These are phyloP conservation scores for Monosporozyma aerobia DNA, from an alignment of 805 yeast species.

Conservation along the genomic window DNA sequence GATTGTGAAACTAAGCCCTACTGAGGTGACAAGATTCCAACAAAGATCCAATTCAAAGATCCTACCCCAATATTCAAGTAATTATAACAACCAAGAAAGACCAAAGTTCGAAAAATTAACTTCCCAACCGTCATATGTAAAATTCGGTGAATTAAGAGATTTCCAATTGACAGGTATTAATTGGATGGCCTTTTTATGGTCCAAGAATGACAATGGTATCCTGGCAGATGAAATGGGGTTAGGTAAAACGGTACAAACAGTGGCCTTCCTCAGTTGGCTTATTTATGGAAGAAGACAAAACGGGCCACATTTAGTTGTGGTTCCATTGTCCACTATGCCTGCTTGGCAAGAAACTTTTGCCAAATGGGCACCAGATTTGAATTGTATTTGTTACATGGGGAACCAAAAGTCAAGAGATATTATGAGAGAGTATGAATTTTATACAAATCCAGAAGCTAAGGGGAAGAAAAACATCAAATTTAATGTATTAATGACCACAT, in stretches of 20 bases:
- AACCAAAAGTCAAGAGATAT: constrained; percentile 76
- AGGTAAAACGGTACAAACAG: constrained; percentile 96
- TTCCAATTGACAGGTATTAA: constrained; percentile 96
- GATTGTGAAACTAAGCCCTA: constrained; percentile 77
- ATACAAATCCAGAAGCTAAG: constrained; percentile 41
- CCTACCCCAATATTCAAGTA: constrained; percentile 70
- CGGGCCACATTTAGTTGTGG: constrained; percentile 96
- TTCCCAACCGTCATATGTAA: constrained; percentile 81
- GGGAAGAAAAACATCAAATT: constrained; percentile 64
- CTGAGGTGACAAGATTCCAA: constrained; percentile 75
- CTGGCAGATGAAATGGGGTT: constrained; percentile 98
- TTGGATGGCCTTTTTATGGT: constrained; percentile 99
- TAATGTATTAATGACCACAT: constrained; percentile 87
- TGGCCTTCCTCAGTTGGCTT: constrained; percentile 89
- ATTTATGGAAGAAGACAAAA: constrained; percentile 91
- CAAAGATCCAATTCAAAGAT: constrained; percentile 74
- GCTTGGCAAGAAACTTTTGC: constrained; percentile 99
- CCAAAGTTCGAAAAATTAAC: constrained; percentile 84
- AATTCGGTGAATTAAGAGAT: constrained; percentile 87
- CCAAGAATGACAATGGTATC: constrained; percentile 93
- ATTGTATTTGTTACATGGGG: constrained; percentile 88
- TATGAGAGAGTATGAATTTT: constrained; percentile 80
- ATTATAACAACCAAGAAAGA: constrained; percentile 56
- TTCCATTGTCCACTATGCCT: constrained; percentile 90
- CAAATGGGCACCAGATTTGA: constrained; percentile 93